Evolutionary conservation across 306 rosid genomes (phyloP).

Genomic region (Echinosophora koreensis): DNA sequence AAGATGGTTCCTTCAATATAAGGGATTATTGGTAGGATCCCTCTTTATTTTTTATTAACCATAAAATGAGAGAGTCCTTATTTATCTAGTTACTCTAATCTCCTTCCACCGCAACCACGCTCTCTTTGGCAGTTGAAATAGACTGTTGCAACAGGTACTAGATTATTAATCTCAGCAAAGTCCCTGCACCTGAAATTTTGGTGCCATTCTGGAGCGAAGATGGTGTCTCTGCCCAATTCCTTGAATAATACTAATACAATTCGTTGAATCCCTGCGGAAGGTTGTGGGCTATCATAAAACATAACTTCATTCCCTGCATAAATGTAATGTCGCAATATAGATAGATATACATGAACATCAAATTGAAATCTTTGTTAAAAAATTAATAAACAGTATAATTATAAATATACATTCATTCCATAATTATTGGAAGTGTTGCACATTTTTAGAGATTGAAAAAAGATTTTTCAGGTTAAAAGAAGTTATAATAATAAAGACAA

Average conservation of each 20-base stretch:
- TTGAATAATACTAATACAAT: conserved; percentile 65
- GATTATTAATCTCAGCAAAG: conserved; percentile 76
- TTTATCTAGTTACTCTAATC: conserved; percentile 29
- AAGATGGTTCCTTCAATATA: too few species aligned
- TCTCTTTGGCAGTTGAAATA: conserved; percentile 85
- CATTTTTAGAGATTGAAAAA: too few species aligned
- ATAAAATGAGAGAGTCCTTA: neutral
- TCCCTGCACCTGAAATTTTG: conserved; percentile 77
- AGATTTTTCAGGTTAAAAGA: too few species aligned
- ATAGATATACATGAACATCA: neutral
- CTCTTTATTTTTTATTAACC: too few species aligned
- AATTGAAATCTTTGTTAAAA: neutral
- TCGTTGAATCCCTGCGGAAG: conserved; percentile 82
- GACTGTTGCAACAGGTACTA: conserved; percentile 75
- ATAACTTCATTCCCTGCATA: conserved; percentile 48
- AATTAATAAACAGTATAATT: too few species aligned
- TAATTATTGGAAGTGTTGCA: too few species aligned
- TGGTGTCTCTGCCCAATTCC: conserved; percentile 88
- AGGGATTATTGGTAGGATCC: too few species aligned
- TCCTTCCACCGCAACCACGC: conserved; percentile 85
- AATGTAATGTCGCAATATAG: neutral
- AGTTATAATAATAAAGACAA: too few species aligned
- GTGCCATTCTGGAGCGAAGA: conserved; percentile 88
- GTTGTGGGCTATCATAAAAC: conserved; percentile 69
- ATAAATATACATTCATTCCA: too few species aligned